These are phyloP conservation scores for Dorcoceras hygrometricum DNA, from an alignment of 257 asterid genomes.

Conservation along the genomic window DNA sequence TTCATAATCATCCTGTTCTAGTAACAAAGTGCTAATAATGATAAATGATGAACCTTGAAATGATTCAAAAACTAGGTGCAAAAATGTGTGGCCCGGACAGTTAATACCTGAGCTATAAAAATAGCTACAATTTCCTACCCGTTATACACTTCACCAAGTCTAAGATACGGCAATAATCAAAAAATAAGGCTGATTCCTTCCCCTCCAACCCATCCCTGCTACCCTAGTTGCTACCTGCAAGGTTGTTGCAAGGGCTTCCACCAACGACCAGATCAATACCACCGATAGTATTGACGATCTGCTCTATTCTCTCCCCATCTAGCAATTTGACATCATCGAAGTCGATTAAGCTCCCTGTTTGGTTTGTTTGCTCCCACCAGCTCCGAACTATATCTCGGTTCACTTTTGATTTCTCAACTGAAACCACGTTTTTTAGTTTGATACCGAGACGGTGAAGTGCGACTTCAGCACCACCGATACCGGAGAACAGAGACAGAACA, in stretches of 20 bases:
- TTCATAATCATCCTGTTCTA: background rate
- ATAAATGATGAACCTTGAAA: background rate
- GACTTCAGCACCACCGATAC: slow-evolving; percentile 94
- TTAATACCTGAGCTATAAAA: background rate
- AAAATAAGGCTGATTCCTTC: slow-evolving; percentile 54
- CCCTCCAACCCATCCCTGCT: slow-evolving; percentile 85
- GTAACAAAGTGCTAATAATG: background rate
- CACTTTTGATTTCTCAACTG: slow-evolving; percentile 68
- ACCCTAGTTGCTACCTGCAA: slow-evolving; percentile 72
- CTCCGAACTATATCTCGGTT: slow-evolving; percentile 63
- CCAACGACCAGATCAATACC: slow-evolving; percentile 58
- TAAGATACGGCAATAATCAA: slow-evolving; percentile 52
- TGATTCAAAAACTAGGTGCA: background rate
- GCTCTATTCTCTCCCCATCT: slow-evolving; percentile 39
- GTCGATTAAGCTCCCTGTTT: slow-evolving; percentile 49
- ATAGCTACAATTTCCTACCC: slow-evolving; percentile 22
- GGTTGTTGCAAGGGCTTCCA: slow-evolving; percentile 82
- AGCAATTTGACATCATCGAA: slow-evolving; percentile 54
- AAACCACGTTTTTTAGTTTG: slow-evolving; percentile 55
- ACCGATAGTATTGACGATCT: slow-evolving; percentile 28
- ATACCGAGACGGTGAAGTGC: slow-evolving; percentile 84
- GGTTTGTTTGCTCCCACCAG: slow-evolving; percentile 96
- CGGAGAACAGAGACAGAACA: slow-evolving; percentile 75
- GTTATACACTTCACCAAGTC: slow-evolving; percentile 39
- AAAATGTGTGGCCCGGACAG: background rate